phyloP scores from a whole-genome alignment of 495 filamentous ascomycete genomes.

The Aspergillus biplanus region DNA sequence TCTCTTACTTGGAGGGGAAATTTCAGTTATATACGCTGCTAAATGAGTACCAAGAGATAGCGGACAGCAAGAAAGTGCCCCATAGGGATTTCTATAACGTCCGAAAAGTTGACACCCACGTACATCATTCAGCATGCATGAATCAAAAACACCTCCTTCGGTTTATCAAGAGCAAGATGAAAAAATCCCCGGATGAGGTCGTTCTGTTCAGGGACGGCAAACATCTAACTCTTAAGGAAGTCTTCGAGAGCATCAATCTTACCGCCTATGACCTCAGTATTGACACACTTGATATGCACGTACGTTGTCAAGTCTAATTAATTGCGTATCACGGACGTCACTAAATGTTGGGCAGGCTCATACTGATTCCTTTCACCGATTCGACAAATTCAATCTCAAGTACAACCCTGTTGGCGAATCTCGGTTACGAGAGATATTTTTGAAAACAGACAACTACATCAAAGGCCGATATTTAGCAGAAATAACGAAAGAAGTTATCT shows the following conservation, averaged over 20 bases:
- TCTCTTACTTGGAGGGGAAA: constrained; percentile 95
- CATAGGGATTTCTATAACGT: constrained; percentile 99
- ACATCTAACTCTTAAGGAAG: constrained; percentile 85
- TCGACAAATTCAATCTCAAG: constrained; percentile 99
- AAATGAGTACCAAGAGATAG: constrained; percentile 97
- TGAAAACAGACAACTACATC: constrained; percentile 98
- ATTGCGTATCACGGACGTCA: constrained; percentile 2
- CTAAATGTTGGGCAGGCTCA: constrained; percentile 66
- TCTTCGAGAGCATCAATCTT: constrained; percentile 95
- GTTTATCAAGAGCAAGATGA: constrained; percentile 99
- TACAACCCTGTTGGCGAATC: constrained; percentile 98
- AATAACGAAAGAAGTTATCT: constrained; percentile 96
- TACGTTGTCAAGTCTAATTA: constrained; percentile 44
- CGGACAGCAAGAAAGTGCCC: constrained; percentile 95
- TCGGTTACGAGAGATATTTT: constrained; percentile 89
- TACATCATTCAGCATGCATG: constrained; percentile 99
- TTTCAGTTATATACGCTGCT: constrained; percentile 91
- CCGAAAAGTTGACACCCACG: constrained; percentile 97
- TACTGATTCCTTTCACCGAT: constrained; percentile 96
- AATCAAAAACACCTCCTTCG: constrained; percentile 98
- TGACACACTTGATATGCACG: constrained; percentile 98
- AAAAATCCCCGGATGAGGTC: constrained; percentile 91
- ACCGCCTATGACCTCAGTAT: constrained; percentile 98
- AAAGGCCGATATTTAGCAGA: constrained; percentile 94
- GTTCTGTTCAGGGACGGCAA: constrained; percentile 93